Evolutionary conservation across 805 yeast species (phyloP).

Genomic region (Nakazawaea ernobii): DNA sequence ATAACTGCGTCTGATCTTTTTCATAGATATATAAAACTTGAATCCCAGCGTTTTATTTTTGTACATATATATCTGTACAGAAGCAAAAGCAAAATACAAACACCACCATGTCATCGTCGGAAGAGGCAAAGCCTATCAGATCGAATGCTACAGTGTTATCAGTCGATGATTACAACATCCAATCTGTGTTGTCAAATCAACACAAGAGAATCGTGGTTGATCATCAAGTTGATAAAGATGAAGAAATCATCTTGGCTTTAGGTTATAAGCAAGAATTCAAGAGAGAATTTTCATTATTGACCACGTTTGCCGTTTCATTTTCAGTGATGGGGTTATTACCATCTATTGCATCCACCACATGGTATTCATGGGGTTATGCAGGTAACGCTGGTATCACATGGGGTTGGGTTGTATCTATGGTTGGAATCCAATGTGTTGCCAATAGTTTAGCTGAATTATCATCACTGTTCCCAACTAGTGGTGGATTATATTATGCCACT

Average conservation of each 20-base stretch:
- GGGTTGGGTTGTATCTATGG: constrained; percentile 52
- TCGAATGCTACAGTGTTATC: constrained; percentile 23
- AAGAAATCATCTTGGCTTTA: constrained; percentile 48
- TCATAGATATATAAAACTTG: no score
- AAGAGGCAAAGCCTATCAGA: constrained; percentile 12
- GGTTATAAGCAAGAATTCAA: constrained; percentile 64
- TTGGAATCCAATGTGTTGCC: constrained; percentile 53
- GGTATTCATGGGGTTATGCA: constrained; percentile 52
- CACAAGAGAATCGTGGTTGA: constrained; percentile 29
- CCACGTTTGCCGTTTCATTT: constrained; percentile 60
- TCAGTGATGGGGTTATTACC: constrained; percentile 62
- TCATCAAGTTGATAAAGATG: constrained; percentile 42
- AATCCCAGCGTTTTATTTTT: no score
- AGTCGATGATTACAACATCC: constrained; percentile 21
- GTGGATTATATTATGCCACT: constrained; percentile 68
- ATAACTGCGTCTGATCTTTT: no score
- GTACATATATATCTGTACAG: no score
- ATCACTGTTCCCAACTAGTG: constrained; percentile 60
- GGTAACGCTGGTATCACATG: constrained; percentile 64
- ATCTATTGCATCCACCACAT: constrained; percentile 59
- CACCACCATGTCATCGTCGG: not conserved
- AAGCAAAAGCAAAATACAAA: no score
- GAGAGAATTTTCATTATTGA: constrained; percentile 51
- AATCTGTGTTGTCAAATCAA: constrained; percentile 20
- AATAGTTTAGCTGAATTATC: constrained; percentile 60